phyloP scores from a whole-genome alignment of 2,329 filamentous ascomycete species.

The Emydomyces testavorans region DNA sequence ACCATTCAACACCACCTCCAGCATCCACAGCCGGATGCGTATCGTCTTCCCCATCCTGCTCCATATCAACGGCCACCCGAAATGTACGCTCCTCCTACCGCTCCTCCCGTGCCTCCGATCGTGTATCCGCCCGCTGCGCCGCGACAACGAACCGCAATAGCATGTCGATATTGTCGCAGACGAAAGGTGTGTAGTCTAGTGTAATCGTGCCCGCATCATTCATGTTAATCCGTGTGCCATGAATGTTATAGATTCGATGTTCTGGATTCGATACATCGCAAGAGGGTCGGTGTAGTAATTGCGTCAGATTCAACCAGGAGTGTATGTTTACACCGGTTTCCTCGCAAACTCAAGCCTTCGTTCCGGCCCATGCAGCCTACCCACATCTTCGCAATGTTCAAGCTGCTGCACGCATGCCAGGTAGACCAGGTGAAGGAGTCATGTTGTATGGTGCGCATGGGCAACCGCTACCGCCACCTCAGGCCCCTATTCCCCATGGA shows the following conservation, averaged over 20 bases:
- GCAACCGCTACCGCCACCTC: slow-evolving; percentile 29
- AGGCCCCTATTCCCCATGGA: slow-evolving; percentile 16
- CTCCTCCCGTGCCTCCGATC: slow-evolving; percentile 29
- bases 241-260: slow-evolving; percentile 52
- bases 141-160: slow-evolving; percentile 42
- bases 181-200: slow-evolving; percentile 35
- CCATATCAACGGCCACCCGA: slow-evolving; percentile 36
- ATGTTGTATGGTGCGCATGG: slow-evolving; percentile 42
- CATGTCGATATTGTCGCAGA: slow-evolving; percentile 42
- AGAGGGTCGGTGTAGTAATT: slow-evolving; percentile 62
- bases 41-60: slow-evolving; percentile 31
- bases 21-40: slow-evolving; percentile 33
- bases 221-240: slow-evolving; percentile 2
- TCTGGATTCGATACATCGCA: slow-evolving; percentile 62
- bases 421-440: slow-evolving; percentile 26
- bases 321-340: slow-evolving; percentile 68
- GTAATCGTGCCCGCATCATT: not conserved
- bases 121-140: slow-evolving; percentile 38
- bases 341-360: slow-evolving; percentile 58
- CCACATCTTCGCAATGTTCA: slow-evolving; percentile 40
- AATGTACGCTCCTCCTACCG: slow-evolving; percentile 30
- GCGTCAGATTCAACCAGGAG: slow-evolving; percentile 61
- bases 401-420: slow-evolving; percentile 25
- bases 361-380: slow-evolving; percentile 58
- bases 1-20: slow-evolving; percentile 33